Evolutionary conservation across 2,329 filamentous ascomycete genomes (phyloP).

Genomic region (Cordyceps farinosa): DNA sequence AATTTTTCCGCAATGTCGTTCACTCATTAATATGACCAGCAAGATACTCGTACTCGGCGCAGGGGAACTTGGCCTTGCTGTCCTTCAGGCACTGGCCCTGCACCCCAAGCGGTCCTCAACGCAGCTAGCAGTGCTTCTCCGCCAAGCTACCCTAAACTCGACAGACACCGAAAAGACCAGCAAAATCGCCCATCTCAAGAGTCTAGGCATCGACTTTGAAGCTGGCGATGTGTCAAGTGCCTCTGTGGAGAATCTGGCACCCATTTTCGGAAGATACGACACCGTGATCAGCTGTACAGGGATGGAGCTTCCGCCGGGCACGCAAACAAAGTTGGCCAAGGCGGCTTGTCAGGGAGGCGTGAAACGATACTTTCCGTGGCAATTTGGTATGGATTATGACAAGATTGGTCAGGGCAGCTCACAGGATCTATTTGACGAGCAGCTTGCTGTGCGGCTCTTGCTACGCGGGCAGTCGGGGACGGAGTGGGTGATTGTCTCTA

Average conservation of each 20-base stretch:
- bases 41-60: slow-evolving; percentile 59
- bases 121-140: slow-evolving; percentile 52
- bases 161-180: slow-evolving; percentile 32
- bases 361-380: slow-evolving; percentile 63
- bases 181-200: slow-evolving; percentile 32
- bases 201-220: slow-evolving; percentile 39
- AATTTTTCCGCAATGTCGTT: not conserved
- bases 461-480: slow-evolving; percentile 46
- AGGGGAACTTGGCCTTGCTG: slow-evolving; percentile 60
- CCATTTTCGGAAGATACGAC: slow-evolving; percentile 44
- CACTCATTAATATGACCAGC: slow-evolving; percentile 11
- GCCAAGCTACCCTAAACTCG: slow-evolving; percentile 43
- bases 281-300: slow-evolving; percentile 60
- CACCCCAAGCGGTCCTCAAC: slow-evolving; percentile 40
- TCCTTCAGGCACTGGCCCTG: slow-evolving; percentile 48
- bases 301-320: slow-evolving; percentile 52
- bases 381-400: slow-evolving; percentile 72
- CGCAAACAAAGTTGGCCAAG: slow-evolving; percentile 53
- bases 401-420: slow-evolving; percentile 53
- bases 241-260: slow-evolving; percentile 36
- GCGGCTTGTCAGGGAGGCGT: slow-evolving; percentile 52
- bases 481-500: slow-evolving; percentile 63
- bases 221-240: slow-evolving; percentile 42
- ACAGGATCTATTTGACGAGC: slow-evolving; percentile 66
- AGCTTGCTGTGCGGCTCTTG: slow-evolving; percentile 54